phyloP scores from a whole-genome alignment of 2,329 filamentous ascomycete species.

The Trichophyton mentagrophytes region DNA sequence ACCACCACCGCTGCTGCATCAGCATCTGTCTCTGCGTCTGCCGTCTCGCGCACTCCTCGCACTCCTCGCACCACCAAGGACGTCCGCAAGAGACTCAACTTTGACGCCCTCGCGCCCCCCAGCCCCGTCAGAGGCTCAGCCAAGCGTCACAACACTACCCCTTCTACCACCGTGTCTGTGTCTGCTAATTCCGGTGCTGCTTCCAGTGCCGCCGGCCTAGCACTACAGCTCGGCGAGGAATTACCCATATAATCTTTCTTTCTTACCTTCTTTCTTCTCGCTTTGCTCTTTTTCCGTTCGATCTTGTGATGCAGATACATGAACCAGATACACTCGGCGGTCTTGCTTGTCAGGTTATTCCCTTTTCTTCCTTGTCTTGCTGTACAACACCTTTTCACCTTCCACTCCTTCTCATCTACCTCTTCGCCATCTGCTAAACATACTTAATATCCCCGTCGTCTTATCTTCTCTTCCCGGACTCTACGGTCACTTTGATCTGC shows the following conservation, averaged over 20 bases:
- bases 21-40: too few species aligned
- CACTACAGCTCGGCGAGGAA: slow-evolving; percentile 10
- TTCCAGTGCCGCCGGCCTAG: slow-evolving; percentile 5
- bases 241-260: slow-evolving; percentile 5
- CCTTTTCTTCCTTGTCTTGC: neutral
- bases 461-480: neutral
- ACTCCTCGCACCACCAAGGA: slow-evolving; percentile 59
- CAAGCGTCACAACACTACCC: slow-evolving; percentile 22
- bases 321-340: neutral
- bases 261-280: too few species aligned
- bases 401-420: neutral
- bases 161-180: slow-evolving; percentile 33
- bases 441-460: neutral
- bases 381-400: neutral
- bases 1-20: too few species aligned
- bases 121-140: slow-evolving; percentile 36
- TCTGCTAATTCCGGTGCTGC: neutral
- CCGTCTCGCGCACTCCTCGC: slow-evolving; percentile 31
- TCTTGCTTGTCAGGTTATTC: neutral
- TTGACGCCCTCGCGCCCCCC: slow-evolving; percentile 58
- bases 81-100: slow-evolving; percentile 65
- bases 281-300: neutral
- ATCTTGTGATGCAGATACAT: neutral
- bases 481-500: neutral
- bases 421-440: neutral